Percentiles rank a stretch among this genome's conserved stretches.
Evolutionary conservation across 257 asterid species (phyloP).

Genomic region (Pogostemon cablin): DNA sequence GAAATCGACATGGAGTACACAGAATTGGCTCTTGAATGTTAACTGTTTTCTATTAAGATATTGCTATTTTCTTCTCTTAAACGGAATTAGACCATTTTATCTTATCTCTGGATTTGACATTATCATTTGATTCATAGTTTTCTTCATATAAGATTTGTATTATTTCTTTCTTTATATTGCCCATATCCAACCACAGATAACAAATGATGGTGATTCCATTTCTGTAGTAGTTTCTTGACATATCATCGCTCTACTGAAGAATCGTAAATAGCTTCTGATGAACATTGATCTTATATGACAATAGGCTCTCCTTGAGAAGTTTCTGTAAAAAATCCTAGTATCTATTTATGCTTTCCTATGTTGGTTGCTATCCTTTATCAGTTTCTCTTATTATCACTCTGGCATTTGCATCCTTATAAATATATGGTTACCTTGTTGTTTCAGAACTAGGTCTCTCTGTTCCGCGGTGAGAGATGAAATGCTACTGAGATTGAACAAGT

Average conservation of each 20-base stretch:
- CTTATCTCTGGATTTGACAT: neutral
- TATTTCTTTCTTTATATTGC: neutral
- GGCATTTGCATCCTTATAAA: slow-evolving; percentile 16
- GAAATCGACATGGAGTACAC: no score
- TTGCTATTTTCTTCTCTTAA: slow-evolving; percentile 20
- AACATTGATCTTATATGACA: neutral
- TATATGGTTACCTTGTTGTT: slow-evolving; percentile 22
- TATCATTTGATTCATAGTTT: neutral
- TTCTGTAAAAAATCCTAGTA: no score
- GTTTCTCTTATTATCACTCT: neutral
- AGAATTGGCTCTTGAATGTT: no score
- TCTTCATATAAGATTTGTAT: neutral
- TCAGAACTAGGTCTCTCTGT: slow-evolving; percentile 77
- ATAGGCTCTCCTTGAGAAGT: no score
- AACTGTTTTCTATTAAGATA: no score
- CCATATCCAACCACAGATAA: neutral
- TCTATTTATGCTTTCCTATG: neutral
- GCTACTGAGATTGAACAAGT: slow-evolving; percentile 40
- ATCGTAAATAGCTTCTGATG: neutral
- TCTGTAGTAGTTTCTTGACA: neutral
- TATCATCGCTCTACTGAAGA: neutral
- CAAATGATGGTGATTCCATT: neutral
- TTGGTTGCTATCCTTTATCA: neutral
- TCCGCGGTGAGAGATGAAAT: slow-evolving; percentile 64
- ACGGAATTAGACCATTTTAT: slow-evolving; percentile 24